These are phyloP conservation scores for Mariannaea sp. DNA, from an alignment of 2,329 filamentous ascomycete genomes.

Conservation along the genomic window DNA sequence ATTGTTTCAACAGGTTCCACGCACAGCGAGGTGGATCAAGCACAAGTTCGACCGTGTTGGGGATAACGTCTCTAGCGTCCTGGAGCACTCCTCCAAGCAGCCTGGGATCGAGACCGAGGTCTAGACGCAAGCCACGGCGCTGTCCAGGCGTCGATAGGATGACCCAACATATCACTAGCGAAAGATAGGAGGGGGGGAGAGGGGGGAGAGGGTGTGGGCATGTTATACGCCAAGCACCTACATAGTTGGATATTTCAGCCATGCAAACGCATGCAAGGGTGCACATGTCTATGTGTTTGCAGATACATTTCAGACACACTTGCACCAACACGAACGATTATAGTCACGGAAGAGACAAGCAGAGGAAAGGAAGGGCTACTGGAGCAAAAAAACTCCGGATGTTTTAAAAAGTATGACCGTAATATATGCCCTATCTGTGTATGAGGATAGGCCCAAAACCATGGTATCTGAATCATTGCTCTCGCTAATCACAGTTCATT, in stretches of 20 bases:
- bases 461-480: constrained; percentile 31
- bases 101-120: constrained; percentile 71
- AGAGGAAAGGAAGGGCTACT: not conserved
- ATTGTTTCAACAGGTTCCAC: constrained; percentile 39
- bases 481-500: constrained; percentile 22
- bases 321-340: too few species aligned
- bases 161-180: too few species aligned
- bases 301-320: too few species aligned
- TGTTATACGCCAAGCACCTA: too few species aligned
- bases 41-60: constrained; percentile 62
- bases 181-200: not conserved
- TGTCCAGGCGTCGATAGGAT: not conserved
- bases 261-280: too few species aligned
- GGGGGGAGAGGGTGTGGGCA: too few species aligned
- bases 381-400: not conserved
- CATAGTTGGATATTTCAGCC: too few species aligned
- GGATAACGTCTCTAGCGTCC: constrained; percentile 60
- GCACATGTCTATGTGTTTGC: too few species aligned
- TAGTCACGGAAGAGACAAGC: too few species aligned
- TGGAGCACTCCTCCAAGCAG: constrained; percentile 64
- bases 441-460: constrained; percentile 4
- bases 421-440: not conserved
- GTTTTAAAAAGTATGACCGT: not conserved
- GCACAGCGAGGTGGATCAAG: constrained; percentile 56
- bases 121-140: constrained; percentile 44